phyloP scores from a whole-genome alignment of 495 filamentous ascomycete genomes.

The Penicillium waksmanii region DNA sequence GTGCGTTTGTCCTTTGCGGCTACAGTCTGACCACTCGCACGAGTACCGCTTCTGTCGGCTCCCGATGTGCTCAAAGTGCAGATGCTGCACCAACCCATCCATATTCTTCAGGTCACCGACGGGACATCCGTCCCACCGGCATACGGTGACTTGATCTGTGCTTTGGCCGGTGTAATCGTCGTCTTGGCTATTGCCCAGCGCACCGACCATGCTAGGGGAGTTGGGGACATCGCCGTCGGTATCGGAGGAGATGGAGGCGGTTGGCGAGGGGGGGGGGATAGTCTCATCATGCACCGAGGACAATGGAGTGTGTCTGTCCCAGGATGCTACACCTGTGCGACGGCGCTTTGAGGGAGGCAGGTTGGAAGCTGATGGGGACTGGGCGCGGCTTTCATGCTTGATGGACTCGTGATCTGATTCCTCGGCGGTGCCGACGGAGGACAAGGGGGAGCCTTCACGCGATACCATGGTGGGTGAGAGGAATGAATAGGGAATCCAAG shows the following conservation, averaged over 20 bases:
- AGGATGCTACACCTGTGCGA: constrained; percentile 51
- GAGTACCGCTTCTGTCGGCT: constrained; percentile 81
- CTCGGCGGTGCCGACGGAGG: constrained; percentile 53
- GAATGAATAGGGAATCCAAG: neutral
- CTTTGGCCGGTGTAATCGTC: constrained; percentile 77
- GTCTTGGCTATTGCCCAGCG: constrained; percentile 62
- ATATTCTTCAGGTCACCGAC: constrained; percentile 85
- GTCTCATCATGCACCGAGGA: constrained; percentile 46
- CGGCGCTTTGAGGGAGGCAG: constrained; percentile 58
- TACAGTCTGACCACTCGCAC: constrained; percentile 93
- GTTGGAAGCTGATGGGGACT: constrained; percentile 45
- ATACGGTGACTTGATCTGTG: constrained; percentile 83
- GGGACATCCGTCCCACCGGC: constrained; percentile 85
- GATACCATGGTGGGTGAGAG: constrained; percentile 36
- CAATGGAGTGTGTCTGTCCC: constrained; percentile 54
- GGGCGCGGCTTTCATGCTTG: constrained; percentile 44
- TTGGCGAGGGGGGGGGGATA: constrained; percentile 46
- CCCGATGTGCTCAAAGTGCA: constrained; percentile 92
- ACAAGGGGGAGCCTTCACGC: constrained; percentile 53
- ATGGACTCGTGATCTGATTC: constrained; percentile 53
- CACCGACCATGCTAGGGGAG: constrained; percentile 45
- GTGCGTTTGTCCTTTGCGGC: constrained; percentile 83
- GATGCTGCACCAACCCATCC: constrained; percentile 90
- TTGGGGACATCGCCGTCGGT: constrained; percentile 76
- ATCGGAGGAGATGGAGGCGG: constrained; percentile 77